These are phyloP conservation scores for Colletotrichum sp. DNA, from an alignment of 2,329 filamentous ascomycete species.

Conservation along the genomic window DNA sequence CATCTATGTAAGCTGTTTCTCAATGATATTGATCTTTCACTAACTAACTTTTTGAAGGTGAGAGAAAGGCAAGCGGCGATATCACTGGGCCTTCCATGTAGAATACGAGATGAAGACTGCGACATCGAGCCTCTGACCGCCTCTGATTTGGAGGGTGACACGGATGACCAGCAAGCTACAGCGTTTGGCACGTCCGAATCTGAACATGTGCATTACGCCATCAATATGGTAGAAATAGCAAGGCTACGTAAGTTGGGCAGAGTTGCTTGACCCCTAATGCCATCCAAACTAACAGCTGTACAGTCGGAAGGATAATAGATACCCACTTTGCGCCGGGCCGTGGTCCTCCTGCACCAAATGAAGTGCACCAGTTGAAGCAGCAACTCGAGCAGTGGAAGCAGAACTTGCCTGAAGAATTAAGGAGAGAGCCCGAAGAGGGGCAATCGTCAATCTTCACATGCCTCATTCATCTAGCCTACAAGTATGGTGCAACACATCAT, in stretches of 20 bases:
- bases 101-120: slow-evolving; percentile 43
- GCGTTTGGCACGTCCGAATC: slow-evolving; percentile 32
- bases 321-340: slow-evolving; percentile 39
- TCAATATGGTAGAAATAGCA: slow-evolving; percentile 43
- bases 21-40: rapidly evolving
- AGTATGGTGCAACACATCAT: slow-evolving; percentile 26
- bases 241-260: slow-evolving; percentile 29
- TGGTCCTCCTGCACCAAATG: slow-evolving; percentile 27
- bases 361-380: slow-evolving; percentile 31
- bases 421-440: slow-evolving; percentile 33
- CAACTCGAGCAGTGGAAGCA: slow-evolving; percentile 37
- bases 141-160: slow-evolving; percentile 35
- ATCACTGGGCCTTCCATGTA: slow-evolving; percentile 38
- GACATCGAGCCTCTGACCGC: slow-evolving; percentile 38
- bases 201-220: slow-evolving; percentile 38
- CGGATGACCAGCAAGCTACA: slow-evolving; percentile 23
- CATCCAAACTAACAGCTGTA: neutral
- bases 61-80: slow-evolving; percentile 41
- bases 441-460: slow-evolving; percentile 39
- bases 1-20: slow-evolving; percentile 40
- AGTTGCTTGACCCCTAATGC: too few relatives aligned
- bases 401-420: slow-evolving; percentile 35
- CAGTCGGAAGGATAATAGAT: slow-evolving; percentile 39
- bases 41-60: slow-evolving; percentile 25
- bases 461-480: slow-evolving; percentile 41